A percentile compares a stretch with the other conserved stretches of the same genome.
Evolutionary conservation across 148 eudicot genomes (phyloP).

Genomic region (Amaranthus palmeri): DNA sequence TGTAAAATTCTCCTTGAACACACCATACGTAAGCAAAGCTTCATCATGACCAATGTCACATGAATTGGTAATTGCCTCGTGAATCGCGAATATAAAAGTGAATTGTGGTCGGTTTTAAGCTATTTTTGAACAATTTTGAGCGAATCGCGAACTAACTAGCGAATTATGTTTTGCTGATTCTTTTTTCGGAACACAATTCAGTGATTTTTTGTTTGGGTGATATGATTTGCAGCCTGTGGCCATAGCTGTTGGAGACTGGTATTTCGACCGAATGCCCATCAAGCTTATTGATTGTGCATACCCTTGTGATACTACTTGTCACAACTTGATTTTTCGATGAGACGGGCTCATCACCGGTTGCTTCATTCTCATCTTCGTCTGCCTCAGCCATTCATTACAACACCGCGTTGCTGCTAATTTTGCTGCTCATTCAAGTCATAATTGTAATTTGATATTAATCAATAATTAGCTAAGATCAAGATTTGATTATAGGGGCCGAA

Average conservation of each 20-base stretch:
- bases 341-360: background rate
- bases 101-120: no score
- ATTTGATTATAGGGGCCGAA: slow-evolving; percentile 6
- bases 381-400: background rate
- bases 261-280: slow-evolving; percentile 45
- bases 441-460: slow-evolving; percentile 9
- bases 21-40: background rate
- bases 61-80: no score
- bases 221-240: slow-evolving; percentile 40
- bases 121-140: no score
- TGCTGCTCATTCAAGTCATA: slow-evolving; percentile 21
- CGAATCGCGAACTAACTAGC: no score
- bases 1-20: background rate
- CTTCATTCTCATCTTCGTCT: slow-evolving; percentile 3
- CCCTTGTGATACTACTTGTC: slow-evolving; percentile 89
- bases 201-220: background rate
- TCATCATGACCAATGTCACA: no score
- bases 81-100: no score
- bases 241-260: slow-evolving; percentile 86
- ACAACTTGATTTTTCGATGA: slow-evolving; percentile 66
- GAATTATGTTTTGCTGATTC: no score
- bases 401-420: slow-evolving; percentile 2
- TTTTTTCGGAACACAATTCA: background rate
- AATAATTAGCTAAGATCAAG: slow-evolving; percentile 20
- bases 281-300: slow-evolving; percentile 75